Base-by-base conservation (phyloP, 2,329 filamentous ascomycete species). In the Fusarium pseudograminearum region DNA sequence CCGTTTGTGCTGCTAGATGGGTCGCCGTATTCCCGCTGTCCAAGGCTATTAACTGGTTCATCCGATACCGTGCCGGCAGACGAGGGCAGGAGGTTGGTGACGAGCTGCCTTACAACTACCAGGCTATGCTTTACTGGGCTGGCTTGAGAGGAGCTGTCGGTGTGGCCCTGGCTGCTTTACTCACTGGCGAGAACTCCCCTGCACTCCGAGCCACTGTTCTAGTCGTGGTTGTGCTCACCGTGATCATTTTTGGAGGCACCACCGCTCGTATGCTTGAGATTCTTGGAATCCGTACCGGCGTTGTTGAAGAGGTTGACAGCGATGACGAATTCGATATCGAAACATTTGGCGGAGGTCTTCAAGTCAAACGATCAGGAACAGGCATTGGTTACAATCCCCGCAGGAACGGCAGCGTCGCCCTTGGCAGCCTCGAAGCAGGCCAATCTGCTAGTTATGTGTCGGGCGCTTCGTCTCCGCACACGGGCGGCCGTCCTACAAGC, bases 81-180 rank as follows among this genome's bases (percentile, higher is more conserved):
- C 87, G 90, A 56, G 94, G 94, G 26, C 65, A 79, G 59, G 92
- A 97, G 60, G 88, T 91, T 7, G 88, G 89, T 18, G 95, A 98
- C 70, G 96, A 98, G 79, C 83, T 99, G 36, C 96, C 96, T 0
- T 97, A 94, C 77, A 93, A 93, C 73, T 97, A 98, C 80, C 96
- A 98, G 80, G 94, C 92, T n/a, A 98, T 99, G 96, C 88, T 99
- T n/a, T 99, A 97, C 82, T 99, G 96, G 96, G 96, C 96, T 18
- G 96, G 96, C 28, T 86, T 99, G 31, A 93, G 96, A 67, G 96
- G 96, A 74, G 96, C 96, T 47, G 96, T 99, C 73, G 96, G 96
- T 60, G 96, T 99, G 36, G 96, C 96, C 3, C 85, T 99, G 47
- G 96, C 96, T 33, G 95, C 95, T 24, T 91, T 97, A 28, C 86